Conservation (phyloP, 768 basidiomycete genomes). For the Lepiota brunneoincarnata region DNA sequence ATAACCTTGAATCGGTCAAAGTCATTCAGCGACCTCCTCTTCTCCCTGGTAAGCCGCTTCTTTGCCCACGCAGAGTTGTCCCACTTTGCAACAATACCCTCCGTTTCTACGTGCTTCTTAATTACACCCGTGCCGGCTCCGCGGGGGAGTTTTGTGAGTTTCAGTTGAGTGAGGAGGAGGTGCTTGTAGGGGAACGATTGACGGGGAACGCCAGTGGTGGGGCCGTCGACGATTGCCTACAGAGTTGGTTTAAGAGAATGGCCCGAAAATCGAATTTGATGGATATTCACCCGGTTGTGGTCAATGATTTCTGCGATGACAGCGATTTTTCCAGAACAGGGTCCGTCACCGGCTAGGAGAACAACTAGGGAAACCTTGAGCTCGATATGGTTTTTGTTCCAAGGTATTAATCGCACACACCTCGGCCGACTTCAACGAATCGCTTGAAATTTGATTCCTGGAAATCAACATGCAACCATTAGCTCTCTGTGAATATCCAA, state of each 20-base stretch:
- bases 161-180: conserved; percentile 85
- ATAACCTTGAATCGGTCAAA: conserved; percentile 90
- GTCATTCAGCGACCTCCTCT: conserved; percentile 78
- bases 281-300: conserved; percentile 87
- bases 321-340: conserved; percentile 84
- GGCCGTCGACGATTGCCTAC: conserved; percentile 95
- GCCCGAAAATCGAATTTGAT: background rate
- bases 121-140: conserved; percentile 79
- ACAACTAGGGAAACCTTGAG: conserved; percentile 55
- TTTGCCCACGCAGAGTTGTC: conserved; percentile 84
- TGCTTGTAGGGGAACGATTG: conserved; percentile 91
- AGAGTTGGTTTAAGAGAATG: background rate
- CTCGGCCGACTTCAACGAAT: conserved; percentile 98
- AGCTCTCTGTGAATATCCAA: background rate
- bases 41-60: conserved; percentile 72
- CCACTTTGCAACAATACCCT: conserved; percentile 86
- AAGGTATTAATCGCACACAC: conserved; percentile 35
- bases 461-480: background rate
- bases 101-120: conserved; percentile 86
- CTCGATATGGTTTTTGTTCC: background rate
- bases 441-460: conserved; percentile 91
- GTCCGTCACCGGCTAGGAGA: conserved; percentile 90
- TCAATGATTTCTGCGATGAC: conserved; percentile 98
- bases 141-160: conserved; percentile 82
- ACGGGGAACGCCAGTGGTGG: conserved; percentile 86